phyloP scores from a whole-genome alignment of 257 asterid species.

The Solanum rostratum region DNA sequence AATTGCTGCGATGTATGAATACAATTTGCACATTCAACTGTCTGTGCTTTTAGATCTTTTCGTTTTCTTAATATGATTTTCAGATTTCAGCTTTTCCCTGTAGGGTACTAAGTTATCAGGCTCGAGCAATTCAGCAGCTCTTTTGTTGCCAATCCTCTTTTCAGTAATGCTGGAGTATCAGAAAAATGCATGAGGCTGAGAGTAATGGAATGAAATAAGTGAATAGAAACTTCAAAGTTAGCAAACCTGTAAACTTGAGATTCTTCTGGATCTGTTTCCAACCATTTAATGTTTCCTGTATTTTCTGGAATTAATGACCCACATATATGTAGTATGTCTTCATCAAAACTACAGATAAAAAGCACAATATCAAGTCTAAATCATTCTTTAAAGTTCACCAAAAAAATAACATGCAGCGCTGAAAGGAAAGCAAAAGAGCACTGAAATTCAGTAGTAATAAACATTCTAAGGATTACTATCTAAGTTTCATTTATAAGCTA shows the following conservation, averaged over 20 bases:
- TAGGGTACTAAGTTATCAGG: neutral
- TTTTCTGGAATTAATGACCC: slow-evolving; percentile 48
- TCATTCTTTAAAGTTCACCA: neutral
- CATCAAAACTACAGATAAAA: slow-evolving; percentile 51
- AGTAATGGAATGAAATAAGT: neutral
- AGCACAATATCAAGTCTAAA: neutral
- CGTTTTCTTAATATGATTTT: neutral
- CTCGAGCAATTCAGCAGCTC: neutral
- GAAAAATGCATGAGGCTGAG: neutral
- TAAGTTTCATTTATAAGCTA: neutral
- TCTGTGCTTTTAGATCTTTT: neutral
- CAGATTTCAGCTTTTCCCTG: neutral
- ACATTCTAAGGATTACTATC: neutral
- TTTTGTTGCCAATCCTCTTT: neutral
- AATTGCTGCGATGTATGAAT: neutral
- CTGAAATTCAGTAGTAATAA: neutral
- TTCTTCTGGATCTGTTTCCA: slow-evolving; percentile 48
- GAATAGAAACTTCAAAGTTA: neutral
- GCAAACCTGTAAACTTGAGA: slow-evolving; percentile 51
- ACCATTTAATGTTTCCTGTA: slow-evolving; percentile 65
- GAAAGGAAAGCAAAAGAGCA: neutral
- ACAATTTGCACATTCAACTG: neutral
- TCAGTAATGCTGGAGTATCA: neutral
- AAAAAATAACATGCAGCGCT: neutral
- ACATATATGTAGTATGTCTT: slow-evolving; percentile 58